phyloP scores from a whole-genome alignment of 306 rosid species.

The Spatholobus suberectus region DNA sequence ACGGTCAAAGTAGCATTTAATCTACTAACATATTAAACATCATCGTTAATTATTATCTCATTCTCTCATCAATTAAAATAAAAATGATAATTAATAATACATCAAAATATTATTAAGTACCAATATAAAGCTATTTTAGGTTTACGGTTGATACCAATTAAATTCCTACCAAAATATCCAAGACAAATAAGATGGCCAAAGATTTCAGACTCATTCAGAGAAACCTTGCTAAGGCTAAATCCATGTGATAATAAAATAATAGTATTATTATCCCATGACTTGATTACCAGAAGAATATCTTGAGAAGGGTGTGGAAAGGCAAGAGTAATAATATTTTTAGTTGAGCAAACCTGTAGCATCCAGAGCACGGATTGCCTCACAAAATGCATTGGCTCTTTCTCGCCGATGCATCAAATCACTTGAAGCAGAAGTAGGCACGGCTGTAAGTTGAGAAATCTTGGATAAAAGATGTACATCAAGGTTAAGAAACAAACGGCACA shows the following conservation, averaged over 20 bases:
- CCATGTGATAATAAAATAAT: neutral
- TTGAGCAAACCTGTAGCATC: slow-evolving; percentile 85
- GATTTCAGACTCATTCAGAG: slow-evolving; percentile 10
- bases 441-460: slow-evolving; percentile 84
- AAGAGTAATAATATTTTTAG: neutral
- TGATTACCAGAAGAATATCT: slow-evolving; percentile 7
- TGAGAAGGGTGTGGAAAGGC: slow-evolving; percentile 2
- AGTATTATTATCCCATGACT: neutral
- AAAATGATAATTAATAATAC: neutral
- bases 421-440: slow-evolving; percentile 52
- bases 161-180: neutral
- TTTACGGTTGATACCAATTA: neutral
- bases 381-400: slow-evolving; percentile 83
- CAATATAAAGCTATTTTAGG: neutral
- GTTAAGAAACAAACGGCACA: slow-evolving; percentile 60
- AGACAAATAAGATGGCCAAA: neutral
- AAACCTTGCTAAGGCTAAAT: neutral
- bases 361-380: slow-evolving; percentile 94
- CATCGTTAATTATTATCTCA: neutral
- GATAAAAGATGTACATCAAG: slow-evolving; percentile 84
- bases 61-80: neutral
- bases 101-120: neutral
- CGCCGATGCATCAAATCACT: slow-evolving; percentile 63
- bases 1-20: neutral
- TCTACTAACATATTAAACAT: neutral